Conservation (phyloP, 129 eudicot genomes). For the Chrysanthemum lavandulifolium region DNA sequence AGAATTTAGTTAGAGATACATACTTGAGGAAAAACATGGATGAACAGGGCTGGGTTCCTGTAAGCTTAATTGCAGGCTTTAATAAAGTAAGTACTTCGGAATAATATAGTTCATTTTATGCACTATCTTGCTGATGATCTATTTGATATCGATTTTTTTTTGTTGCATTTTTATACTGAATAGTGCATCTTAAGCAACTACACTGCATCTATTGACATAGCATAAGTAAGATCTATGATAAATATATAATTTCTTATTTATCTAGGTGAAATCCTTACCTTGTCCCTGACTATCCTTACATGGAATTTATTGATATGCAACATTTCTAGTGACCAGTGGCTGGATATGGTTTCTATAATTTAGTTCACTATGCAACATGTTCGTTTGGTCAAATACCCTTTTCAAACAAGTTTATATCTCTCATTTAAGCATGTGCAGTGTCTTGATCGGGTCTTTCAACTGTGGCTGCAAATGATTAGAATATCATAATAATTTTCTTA, state of each 20-base stretch:
- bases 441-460: neutral
- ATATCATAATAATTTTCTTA: neutral
- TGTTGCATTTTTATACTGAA: neutral
- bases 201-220: neutral
- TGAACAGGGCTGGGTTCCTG: conserved; percentile 81
- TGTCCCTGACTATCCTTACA: neutral
- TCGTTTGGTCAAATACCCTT: neutral
- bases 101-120: neutral
- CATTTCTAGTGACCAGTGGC: neutral
- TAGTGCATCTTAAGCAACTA: neutral
- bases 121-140: neutral
- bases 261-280: neutral
- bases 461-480: neutral
- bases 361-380: neutral
- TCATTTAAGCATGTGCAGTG: neutral
- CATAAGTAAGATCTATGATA: neutral
- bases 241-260: neutral
- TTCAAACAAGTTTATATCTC: neutral
- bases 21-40: conserved; percentile 75
- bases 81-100: conserved; percentile 49
- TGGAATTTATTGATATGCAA: neutral
- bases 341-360: neutral
- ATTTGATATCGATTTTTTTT: neutral
- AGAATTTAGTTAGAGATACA: conserved; percentile 64
- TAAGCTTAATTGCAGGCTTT: conserved; percentile 68